Conservation (phyloP, 768 basidiomycete genomes). For the Termitomyces heimii region DNA sequence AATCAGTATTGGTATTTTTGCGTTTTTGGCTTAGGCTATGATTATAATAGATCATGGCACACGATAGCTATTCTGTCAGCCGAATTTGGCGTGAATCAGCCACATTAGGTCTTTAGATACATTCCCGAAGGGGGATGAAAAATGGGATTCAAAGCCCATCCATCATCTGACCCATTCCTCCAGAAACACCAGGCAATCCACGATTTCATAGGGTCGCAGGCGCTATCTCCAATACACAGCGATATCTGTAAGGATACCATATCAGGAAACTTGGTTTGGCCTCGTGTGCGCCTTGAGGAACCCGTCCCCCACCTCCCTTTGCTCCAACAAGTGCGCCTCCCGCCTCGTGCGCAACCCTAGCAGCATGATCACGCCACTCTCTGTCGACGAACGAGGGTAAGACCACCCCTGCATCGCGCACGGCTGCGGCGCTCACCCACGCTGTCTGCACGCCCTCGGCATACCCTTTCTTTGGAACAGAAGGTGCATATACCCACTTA, state of each 20-base stretch:
- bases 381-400: not conserved
- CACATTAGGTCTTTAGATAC: not conserved
- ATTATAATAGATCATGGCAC: not conserved
- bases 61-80: not conserved
- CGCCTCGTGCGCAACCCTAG: conserved; percentile 11
- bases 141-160: not conserved
- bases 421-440: not conserved
- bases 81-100: not conserved
- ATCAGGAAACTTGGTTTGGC: not conserved
- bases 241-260: conserved; percentile 3
- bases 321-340: conserved; percentile 9
- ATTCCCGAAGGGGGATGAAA: not conserved
- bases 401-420: not conserved
- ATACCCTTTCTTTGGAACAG: not conserved
- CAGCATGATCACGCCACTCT: not conserved
- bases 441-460: conserved; percentile 5
- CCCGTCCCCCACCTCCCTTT: conserved; percentile 5
- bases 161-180: conserved; percentile 3
- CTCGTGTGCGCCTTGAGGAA: conserved; percentile 11
- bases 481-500: not conserved
- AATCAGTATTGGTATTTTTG: not conserved
- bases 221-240: not conserved
- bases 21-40: not conserved
- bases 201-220: conserved; percentile 3
- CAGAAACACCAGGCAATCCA: conserved; percentile 2